Evolutionary conservation across 345 rosid genomes (phyloP).

Genomic region (Eucalyptus rudis): DNA sequence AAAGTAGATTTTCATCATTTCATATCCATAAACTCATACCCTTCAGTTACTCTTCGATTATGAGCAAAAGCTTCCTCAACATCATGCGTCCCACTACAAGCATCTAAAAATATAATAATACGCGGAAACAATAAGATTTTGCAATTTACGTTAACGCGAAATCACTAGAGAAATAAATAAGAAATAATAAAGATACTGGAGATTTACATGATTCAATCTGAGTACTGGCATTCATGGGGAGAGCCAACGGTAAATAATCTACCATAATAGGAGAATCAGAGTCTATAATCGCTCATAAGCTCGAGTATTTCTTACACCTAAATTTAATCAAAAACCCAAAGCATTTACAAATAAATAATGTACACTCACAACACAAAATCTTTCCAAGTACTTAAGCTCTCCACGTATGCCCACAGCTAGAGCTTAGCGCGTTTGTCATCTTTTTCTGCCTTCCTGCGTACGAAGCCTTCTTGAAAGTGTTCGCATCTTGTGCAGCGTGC

Average conservation of each 20-base stretch:
- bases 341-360: too few relatives aligned
- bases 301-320: accelerated
- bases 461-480: too few relatives aligned
- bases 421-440: too few relatives aligned
- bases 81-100: not conserved
- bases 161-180: too few relatives aligned
- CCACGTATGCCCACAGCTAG: too few relatives aligned
- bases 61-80: not conserved
- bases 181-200: accelerated
- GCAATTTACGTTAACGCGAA: accelerated
- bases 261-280: accelerated
- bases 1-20: not conserved
- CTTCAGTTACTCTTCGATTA: not conserved
- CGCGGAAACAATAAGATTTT: accelerated
- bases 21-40: not conserved
- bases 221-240: accelerated
- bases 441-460: too few relatives aligned
- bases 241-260: accelerated
- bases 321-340: accelerated
- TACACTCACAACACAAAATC: not conserved
- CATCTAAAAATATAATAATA: not conserved
- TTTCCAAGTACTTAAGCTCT: too few relatives aligned
- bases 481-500: too few relatives aligned
- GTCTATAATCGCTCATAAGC: too few relatives aligned
- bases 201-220: not conserved